A percentile compares a stretch with the other conserved stretches of the same genome.
Evolutionary conservation across 768 basidiomycete species (phyloP).

Genomic region (Mycena leptocephala): DNA sequence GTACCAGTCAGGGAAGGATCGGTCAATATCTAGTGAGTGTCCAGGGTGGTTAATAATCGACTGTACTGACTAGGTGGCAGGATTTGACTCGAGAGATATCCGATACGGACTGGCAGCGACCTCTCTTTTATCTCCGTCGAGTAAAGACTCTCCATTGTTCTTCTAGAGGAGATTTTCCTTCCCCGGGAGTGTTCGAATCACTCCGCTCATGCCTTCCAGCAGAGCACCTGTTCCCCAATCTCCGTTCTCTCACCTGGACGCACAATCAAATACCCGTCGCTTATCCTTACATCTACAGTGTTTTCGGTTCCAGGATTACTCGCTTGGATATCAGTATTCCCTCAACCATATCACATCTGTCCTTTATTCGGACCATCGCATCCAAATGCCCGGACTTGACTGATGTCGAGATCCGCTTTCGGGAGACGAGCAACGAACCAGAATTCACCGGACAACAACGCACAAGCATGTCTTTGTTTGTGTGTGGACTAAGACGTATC

Average conservation of each 20-base stretch:
- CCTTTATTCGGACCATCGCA: not conserved
- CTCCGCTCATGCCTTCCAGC: not conserved
- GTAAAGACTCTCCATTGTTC: not conserved
- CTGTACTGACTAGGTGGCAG: not conserved
- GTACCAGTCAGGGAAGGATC: not conserved
- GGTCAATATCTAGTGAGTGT: not conserved
- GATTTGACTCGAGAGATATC: not conserved
- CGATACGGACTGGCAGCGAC: not conserved
- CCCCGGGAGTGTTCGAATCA: not conserved
- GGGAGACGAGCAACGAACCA: not conserved
- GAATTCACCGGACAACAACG: not conserved
- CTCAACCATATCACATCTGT: not conserved
- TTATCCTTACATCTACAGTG: not conserved
- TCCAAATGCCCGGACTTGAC: not conserved
- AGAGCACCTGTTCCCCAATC: conserved; percentile 2
- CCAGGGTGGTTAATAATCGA: too few relatives aligned
- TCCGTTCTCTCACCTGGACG: not conserved
- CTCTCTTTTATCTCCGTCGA: not conserved
- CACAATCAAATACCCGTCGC: not conserved
- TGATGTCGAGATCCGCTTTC: not conserved
- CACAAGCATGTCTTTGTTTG: not conserved
- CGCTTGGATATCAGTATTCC: not conserved
- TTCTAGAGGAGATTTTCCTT: not conserved
- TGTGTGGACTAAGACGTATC: not conserved
- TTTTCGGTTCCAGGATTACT: not conserved